phyloP scores from a whole-genome alignment of 1,139 yeast genomes.

The Pichia sp. region DNA sequence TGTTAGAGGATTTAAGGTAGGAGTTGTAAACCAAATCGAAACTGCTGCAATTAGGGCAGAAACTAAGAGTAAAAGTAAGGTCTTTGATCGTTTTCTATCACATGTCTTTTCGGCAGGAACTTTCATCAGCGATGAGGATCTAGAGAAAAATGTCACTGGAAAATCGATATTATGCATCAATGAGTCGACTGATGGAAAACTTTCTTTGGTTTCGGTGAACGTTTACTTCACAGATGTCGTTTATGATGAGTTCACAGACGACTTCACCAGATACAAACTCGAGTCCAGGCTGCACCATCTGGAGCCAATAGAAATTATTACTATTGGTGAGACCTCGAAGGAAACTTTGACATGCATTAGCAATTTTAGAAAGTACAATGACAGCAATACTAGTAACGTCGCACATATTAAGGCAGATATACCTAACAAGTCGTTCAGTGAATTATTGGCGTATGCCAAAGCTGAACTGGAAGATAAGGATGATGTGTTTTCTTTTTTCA shows the following conservation, averaged over 20 bases:
- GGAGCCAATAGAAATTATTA: conserved; percentile 69
- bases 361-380: conserved; percentile 18
- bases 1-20: conserved; percentile 67
- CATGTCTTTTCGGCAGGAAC: conserved; percentile 83
- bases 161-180: conserved; percentile 32
- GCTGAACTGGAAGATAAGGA: conserved; percentile 11
- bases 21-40: conserved; percentile 82
- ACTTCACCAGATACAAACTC: conserved; percentile 49
- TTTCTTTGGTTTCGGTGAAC: conserved; percentile 63
- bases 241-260: conserved; percentile 63
- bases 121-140: conserved; percentile 58
- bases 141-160: conserved; percentile 20
- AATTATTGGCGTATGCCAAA: conserved; percentile 1
- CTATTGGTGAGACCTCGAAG: conserved; percentile 35
- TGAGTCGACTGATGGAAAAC: conserved; percentile 27
- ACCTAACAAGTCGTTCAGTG: not conserved
- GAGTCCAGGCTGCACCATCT: conserved; percentile 72
- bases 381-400: conserved; percentile 8
- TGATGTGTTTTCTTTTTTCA: conserved; percentile 18
- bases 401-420: not conserved
- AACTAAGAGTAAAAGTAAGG: conserved; percentile 37
- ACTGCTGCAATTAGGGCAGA: conserved; percentile 66
- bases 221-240: conserved; percentile 76
- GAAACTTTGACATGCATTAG: conserved; percentile 33
- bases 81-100: conserved; percentile 66